Percentiles rank a stretch among this genome's conserved stretches.
phyloP scores from a whole-genome alignment of 2,329 filamentous ascomycete species.

The Claviceps fusiformis region DNA sequence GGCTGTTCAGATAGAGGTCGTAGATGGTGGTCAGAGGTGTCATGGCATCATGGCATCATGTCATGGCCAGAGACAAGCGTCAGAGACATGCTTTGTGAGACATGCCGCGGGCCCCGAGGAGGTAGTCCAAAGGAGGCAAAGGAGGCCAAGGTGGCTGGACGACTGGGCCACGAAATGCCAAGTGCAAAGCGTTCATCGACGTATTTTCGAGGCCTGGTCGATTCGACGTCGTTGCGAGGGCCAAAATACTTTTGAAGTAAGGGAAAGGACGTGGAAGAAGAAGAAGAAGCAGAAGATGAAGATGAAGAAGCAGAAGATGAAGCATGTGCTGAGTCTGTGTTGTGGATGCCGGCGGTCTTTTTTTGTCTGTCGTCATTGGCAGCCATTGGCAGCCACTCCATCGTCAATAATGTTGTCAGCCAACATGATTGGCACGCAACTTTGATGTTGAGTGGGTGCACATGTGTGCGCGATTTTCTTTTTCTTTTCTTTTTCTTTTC shows the following conservation, averaged over 20 bases:
- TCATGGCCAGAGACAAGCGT: not conserved
- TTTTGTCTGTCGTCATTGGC: not conserved
- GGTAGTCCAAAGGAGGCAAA: not conserved
- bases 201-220: not conserved
- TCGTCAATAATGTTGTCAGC: not conserved
- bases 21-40: not conserved
- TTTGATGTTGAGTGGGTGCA: not conserved
- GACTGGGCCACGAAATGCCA: not conserved
- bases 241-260: not conserved
- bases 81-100: constrained; percentile 1
- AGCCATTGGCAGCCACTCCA: not conserved
- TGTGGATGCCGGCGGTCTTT: not conserved
- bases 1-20: not conserved
- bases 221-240: not conserved
- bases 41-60: not conserved
- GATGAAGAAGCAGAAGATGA: not conserved
- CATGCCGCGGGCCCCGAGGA: not conserved
- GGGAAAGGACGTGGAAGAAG: not conserved
- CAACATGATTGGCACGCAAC: not conserved
- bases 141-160: too few species aligned
- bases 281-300: not conserved
- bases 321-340: not conserved
- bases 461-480: not conserved
- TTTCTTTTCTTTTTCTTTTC: not conserved
- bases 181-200: not conserved